Percentiles rank a stretch among this genome's conserved stretches.
Conservation (phyloP, 495 filamentous ascomycete species). For the Chaetomium tenue region DNA sequence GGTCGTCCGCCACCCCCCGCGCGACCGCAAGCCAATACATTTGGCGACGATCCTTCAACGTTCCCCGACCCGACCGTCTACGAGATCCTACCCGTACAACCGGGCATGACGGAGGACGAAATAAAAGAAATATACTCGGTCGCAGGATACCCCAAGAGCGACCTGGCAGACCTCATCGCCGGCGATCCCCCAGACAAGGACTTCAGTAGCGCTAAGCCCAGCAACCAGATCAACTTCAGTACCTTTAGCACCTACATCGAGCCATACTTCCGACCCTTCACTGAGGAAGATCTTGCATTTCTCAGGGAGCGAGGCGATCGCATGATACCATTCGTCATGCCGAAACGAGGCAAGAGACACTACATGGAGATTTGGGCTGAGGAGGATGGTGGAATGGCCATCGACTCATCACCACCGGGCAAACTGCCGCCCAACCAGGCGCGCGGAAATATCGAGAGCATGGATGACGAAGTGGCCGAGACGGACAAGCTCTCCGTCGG, state of each 20-base stretch:
- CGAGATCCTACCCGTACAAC: slow-evolving; percentile 73
- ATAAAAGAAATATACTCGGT: slow-evolving; percentile 85
- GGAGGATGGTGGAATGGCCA: slow-evolving; percentile 75
- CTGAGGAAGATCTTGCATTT: slow-evolving; percentile 93
- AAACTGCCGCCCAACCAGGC: slow-evolving; percentile 75
- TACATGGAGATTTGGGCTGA: slow-evolving; percentile 91
- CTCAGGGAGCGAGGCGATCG: slow-evolving; percentile 88
- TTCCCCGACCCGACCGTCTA: slow-evolving; percentile 94
- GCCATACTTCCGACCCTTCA: slow-evolving; percentile 83
- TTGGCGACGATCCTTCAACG: slow-evolving; percentile 86
- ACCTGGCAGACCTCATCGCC: slow-evolving; percentile 79
- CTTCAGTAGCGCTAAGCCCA: slow-evolving; percentile 89
- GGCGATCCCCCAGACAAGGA: slow-evolving; percentile 89
- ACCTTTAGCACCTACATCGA: slow-evolving; percentile 88
- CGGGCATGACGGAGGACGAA: slow-evolving; percentile 75
- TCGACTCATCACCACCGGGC: slow-evolving; percentile 55
- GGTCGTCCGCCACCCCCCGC: slow-evolving; percentile 77
- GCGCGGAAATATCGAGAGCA: slow-evolving; percentile 75
- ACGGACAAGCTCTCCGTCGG: slow-evolving; percentile 89
- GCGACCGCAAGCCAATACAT: slow-evolving; percentile 70
- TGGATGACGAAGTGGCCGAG: slow-evolving; percentile 81
- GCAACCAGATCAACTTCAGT: slow-evolving; percentile 85
- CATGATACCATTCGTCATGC: slow-evolving; percentile 76
- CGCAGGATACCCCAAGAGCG: slow-evolving; percentile 71
- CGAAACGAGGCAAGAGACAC: slow-evolving; percentile 75